Base-by-base conservation (phyloP, 148 eudicot genomes). In the Talinum fruticosum region DNA sequence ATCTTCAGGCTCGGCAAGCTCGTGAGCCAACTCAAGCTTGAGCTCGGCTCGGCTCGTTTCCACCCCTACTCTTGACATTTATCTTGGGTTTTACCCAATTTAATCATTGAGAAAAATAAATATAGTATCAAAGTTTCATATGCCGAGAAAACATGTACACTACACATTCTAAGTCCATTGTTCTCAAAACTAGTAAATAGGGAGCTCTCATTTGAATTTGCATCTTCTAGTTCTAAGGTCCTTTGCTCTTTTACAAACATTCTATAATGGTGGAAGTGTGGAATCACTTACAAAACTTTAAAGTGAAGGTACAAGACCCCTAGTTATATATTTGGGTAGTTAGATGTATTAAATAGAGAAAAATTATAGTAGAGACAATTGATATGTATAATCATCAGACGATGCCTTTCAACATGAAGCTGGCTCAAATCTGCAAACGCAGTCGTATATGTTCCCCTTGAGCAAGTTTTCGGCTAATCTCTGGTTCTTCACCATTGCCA, bases 401-500 rank as follows among this genome's bases (percentile, higher is more conserved):
- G 57, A 41, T 10, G 29, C n/a, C 30, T 62, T 28, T 62, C 66
- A 62, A 29, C 33, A 26, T 24, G 30, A 62, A 24, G 93, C 86
- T n/a, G 99, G 87, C 76, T 96, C 97, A 54, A 87, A 96, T 87
- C 94, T 87, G 88, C 99, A 96, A 41, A 93, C 97, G 32, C 99
- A 96, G 54, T 96, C 95, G 32, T 96, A 96, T 78, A 96, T 91
- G 70, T 88, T 91, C 16, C 99, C 99, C 23, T 90, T 80, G 45
- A 96, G 87, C 82, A 96, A 85, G 80, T 96, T 96, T 78, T 90
- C 97, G 2, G 99, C 99, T 80, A 96, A 76, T 61, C 99, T 88
- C 84, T 96, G 99, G 83, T 96, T 96, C 88, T 96, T 96, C 90
- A 96, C 97, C 99, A 96, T 96, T 7, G 97, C 99, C 61, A 96